Evolutionary conservation across 805 yeast genomes (phyloP), one percentile per base, ranked within the genome.

Genomic region (Maudiozyma serrabonitensis): DNA sequence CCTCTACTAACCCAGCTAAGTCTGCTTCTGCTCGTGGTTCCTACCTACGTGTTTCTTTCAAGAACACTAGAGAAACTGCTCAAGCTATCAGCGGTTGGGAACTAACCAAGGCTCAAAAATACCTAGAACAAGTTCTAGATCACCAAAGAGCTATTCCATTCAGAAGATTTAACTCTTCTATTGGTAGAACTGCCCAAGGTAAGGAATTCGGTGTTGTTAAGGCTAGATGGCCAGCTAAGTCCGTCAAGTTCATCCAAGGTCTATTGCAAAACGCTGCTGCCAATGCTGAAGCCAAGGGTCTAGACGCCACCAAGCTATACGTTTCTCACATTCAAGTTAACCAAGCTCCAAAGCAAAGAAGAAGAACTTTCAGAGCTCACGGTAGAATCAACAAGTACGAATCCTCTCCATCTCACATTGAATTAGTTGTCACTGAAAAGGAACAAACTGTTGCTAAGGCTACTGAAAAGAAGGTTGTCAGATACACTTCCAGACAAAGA

Each of bases 281-380:
- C 69, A 93, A 91, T 80, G 99, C 99, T 75, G 98, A 90, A 75
- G 82, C 95, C 67, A 93, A 93, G 83, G 99, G 99, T 70, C 88
- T 93, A 77, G 97, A 93, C 75, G 82, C 86, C 68, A 80, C 95
- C 67, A 87, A 86, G 75, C 86, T 93, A 73, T 85, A 84, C 78
- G 82, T 93, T 71, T 84, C 95, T 66, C 98, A 93, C 87, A 91
- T 93, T 74, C 99, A 93, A 82, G 99, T 91, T 72, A 93, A 93
- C 95, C 96, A 89, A 76, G 99, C 99, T 70, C 99, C 99, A 79
- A 89, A 89, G 80, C 95, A 88, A 81, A 93, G 98, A 84, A 91
- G 99, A 82, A 89, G 99, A 81, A 93, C 99, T 71, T 93, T 80
- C 96, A 90, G 99, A 85, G 99, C 99, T 69, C 98, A 91, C 85